Evolutionary conservation across 495 filamentous ascomycete genomes (phyloP).

Genomic region (Aspergillus panamensis): DNA sequence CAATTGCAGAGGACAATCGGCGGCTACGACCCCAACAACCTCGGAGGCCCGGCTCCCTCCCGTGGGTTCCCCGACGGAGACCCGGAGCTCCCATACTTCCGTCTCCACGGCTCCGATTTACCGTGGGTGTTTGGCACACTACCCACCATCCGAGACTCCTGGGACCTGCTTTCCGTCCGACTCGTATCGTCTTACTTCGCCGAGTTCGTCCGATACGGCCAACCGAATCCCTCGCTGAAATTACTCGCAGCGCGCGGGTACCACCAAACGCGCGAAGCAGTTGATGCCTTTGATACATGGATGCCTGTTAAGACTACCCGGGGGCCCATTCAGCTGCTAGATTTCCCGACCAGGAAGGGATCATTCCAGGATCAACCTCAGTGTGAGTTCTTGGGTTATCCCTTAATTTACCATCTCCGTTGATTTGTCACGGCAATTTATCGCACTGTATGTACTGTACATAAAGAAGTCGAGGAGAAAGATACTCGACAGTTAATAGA

Average conservation of each 20-base stretch:
- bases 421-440: neutral
- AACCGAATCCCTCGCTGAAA: constrained; percentile 28
- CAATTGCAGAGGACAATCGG: constrained; percentile 38
- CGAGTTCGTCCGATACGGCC: constrained; percentile 26
- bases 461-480: no score
- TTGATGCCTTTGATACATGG: constrained; percentile 17
- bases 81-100: constrained; percentile 29
- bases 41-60: constrained; percentile 32
- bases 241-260: constrained; percentile 36
- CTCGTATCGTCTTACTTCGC: constrained; percentile 32
- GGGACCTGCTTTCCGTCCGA: constrained; percentile 26
- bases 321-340: constrained; percentile 33
- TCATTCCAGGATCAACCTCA: constrained; percentile 35
- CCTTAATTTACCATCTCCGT: constrained; percentile 26
- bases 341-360: constrained; percentile 26
- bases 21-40: constrained; percentile 39
- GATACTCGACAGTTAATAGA: no score
- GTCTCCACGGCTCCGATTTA: constrained; percentile 29
- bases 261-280: constrained; percentile 21
- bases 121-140: constrained; percentile 30
- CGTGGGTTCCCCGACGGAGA: constrained; percentile 34
- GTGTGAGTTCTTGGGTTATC: constrained; percentile 37
- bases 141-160: constrained; percentile 23
- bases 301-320: constrained; percentile 10
- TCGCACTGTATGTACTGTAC: no score